Base-by-base conservation (phyloP, 495 filamentous ascomycete species). In the Articulospora tetracladia region DNA sequence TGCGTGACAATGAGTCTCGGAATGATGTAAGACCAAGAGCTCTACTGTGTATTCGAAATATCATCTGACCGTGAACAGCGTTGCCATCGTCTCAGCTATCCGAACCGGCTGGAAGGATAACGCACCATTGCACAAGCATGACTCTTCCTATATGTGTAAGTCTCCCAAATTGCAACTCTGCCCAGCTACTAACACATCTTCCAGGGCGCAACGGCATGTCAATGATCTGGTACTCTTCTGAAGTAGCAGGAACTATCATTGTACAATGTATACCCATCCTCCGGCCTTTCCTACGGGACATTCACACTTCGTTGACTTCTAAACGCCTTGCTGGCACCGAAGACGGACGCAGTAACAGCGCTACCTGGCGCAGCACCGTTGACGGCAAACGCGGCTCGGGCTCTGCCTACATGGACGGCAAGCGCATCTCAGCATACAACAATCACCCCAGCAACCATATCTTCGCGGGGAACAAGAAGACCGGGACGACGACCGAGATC, bases 1-100 rank as follows among this genome's bases (percentile, higher is more conserved):
- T 70, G 72, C 3, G 65, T 71, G 13, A 69, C 75, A 3, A 77
- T 77, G 75, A 75, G 73, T 51, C 62, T 76, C 0, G 75, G 75
- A 20, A 66, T 77, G 20, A 67, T 78, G 75, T 76, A 62, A 67
- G 73, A 6, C 15, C 15, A 34, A 34, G 15, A 32, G 30, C 63
- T 20, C 44, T 27, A 22, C 34, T 24, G 4, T 3, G 23, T n/a
- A 39, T 20, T 39, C 27, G 6, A 15, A 53, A 15, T 53, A 53
- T 6, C 17, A 1, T 28, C 53, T 55, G 23, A 55, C 53, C 1
- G 11, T n/a, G 17, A 6, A 24, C 34, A 55, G 53, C n/a, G 53
- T 55, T 22, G 53, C 53, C 1, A 55, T 55, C 15, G 32, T 55
- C 20, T 36, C 53, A 23, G 53, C 53, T 4, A 39, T 55, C 8